Conservation (phyloP, 345 rosid genomes). For the Lepidium sativum region DNA sequence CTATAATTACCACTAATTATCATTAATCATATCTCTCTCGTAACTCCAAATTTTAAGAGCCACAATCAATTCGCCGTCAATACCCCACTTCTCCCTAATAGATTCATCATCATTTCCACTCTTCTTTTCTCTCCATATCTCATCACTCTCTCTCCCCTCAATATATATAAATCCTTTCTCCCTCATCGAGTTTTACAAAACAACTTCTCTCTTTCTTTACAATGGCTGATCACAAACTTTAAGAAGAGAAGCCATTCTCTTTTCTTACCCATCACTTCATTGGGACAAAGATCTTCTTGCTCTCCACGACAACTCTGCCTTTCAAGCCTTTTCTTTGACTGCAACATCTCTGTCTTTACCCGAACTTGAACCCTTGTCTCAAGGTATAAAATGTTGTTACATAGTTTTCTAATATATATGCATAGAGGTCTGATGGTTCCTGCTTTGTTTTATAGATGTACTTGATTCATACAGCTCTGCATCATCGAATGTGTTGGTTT, state of each 20-base stretch:
- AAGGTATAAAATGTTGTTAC: slow-evolving; percentile 21
- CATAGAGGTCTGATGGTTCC: slow-evolving; percentile 2
- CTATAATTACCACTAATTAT: slow-evolving; percentile 23
- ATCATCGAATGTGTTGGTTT: slow-evolving; percentile 32
- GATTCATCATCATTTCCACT: slow-evolving; percentile 16
- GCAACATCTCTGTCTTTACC: slow-evolving; percentile 22
- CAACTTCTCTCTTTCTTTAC: neutral
- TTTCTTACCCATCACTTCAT: neutral
- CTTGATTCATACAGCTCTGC: slow-evolving; percentile 21
- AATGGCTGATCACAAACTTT: slow-evolving; percentile 18
- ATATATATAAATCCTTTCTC: slow-evolving; percentile 13
- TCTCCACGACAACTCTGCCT: slow-evolving; percentile 14
- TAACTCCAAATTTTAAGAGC: slow-evolving; percentile 25
- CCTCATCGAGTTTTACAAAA: slow-evolving; percentile 3
- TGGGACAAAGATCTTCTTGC: slow-evolving; percentile 32
- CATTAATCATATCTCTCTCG: slow-evolving; percentile 27
- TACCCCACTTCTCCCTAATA: slow-evolving; percentile 20
- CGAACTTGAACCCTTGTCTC: slow-evolving; percentile 25
- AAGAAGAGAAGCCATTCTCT: slow-evolving; percentile 10
- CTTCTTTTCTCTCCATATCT: slow-evolving; percentile 6
- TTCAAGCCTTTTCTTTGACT: slow-evolving; percentile 23
- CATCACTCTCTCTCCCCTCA: neutral
- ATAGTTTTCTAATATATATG: neutral
- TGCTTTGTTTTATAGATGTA: slow-evolving; percentile 9
- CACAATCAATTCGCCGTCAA: slow-evolving; percentile 26